Percentiles rank a stretch among this genome's conserved stretches.
These are phyloP conservation scores for Chrysochromulina parva DNA, from an alignment of 78 protist species.

Conservation along the genomic window DNA sequence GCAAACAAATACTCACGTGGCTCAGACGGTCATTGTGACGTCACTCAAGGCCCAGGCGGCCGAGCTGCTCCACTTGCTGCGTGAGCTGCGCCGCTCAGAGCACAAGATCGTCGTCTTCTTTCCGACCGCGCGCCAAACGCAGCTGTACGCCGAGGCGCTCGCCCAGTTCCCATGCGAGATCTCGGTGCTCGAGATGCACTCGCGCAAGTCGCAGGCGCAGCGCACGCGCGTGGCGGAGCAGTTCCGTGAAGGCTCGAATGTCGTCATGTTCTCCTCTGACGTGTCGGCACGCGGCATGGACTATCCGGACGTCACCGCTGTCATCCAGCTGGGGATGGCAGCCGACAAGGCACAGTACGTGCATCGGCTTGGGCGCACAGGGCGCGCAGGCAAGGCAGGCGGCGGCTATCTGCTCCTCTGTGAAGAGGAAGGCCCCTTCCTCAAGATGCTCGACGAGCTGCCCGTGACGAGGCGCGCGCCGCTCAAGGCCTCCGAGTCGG, in stretches of 20 bases:
- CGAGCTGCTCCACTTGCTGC: background rate
- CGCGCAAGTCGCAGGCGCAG: slow-evolving; percentile 54
- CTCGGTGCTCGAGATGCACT: slow-evolving; percentile 65
- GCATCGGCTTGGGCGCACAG: slow-evolving; percentile 81
- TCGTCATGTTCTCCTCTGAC: slow-evolving; percentile 43
- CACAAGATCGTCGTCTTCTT: slow-evolving; percentile 62
- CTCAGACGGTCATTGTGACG: background rate
- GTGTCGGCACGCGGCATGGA: slow-evolving; percentile 69
- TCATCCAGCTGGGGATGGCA: slow-evolving; percentile 56
- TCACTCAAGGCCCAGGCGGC: background rate
- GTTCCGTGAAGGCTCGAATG: background rate
- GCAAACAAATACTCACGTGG: slow-evolving; percentile 33
- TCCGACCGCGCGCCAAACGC: slow-evolving; percentile 61
- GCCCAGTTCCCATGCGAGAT: background rate
- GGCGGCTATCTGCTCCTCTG: slow-evolving; percentile 48
- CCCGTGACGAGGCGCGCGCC: background rate
- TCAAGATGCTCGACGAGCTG: slow-evolving; percentile 16
- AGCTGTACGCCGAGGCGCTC: background rate
- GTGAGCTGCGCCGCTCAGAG: background rate
- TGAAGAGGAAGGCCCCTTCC: slow-evolving; percentile 21
- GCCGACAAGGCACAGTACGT: slow-evolving; percentile 64
- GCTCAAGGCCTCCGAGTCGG: too few species aligned
- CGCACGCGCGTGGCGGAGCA: slow-evolving; percentile 22
- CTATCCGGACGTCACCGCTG: slow-evolving; percentile 57
- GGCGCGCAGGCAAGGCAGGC: slow-evolving; percentile 75